phyloP scores from a whole-genome alignment of 1,284 basidiomycete genomes.

The Ceratobasidium theobromae region DNA sequence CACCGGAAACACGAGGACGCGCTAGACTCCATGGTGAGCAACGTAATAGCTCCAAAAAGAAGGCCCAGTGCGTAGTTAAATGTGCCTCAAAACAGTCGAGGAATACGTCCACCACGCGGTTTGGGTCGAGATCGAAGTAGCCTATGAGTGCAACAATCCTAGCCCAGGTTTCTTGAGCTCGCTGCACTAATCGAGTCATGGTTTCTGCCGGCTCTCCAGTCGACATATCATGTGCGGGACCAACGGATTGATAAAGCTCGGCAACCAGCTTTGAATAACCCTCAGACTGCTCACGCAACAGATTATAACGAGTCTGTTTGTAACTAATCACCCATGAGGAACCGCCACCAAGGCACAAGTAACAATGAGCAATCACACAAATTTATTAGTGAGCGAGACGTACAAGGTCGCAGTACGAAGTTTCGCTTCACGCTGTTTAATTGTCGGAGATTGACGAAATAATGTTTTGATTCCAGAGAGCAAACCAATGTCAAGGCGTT shows the following conservation, averaged over 20 bases:
- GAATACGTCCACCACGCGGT: conserved; percentile 90
- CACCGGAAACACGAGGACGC: conserved; percentile 34
- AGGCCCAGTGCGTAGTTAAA: conserved; percentile 81
- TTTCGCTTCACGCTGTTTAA: conserved; percentile 75
- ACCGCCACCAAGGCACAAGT: conserved; percentile 8
- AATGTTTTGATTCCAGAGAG: conserved; percentile 59
- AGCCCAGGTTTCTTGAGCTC: conserved; percentile 78
- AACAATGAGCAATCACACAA: conserved; percentile 28
- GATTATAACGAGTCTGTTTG: conserved; percentile 98
- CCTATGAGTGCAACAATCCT: conserved; percentile 88
- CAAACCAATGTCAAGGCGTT: conserved; percentile 67
- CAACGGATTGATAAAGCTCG: conserved; percentile 74
- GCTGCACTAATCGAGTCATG: conserved; percentile 56
- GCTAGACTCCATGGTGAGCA: conserved; percentile 74
- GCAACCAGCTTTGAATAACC: conserved; percentile 92
- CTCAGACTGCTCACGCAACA: conserved; percentile 95
- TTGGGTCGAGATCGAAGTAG: conserved; percentile 95
- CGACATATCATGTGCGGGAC: conserved; percentile 52
- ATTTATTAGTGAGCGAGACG: conserved; percentile 43
- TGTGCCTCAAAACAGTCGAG: conserved; percentile 88
- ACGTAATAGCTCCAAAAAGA: conserved; percentile 85
- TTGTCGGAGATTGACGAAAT: conserved; percentile 58
- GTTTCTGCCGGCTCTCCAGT: conserved; percentile 55
- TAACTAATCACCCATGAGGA: conserved; percentile 56
- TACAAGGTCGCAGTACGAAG: conserved; percentile 77